Evolutionary conservation across 169 alveolate genomes (phyloP), one percentile per base, ranked within the genome.

Genomic region (Prorocentrum cordatum): DNA sequence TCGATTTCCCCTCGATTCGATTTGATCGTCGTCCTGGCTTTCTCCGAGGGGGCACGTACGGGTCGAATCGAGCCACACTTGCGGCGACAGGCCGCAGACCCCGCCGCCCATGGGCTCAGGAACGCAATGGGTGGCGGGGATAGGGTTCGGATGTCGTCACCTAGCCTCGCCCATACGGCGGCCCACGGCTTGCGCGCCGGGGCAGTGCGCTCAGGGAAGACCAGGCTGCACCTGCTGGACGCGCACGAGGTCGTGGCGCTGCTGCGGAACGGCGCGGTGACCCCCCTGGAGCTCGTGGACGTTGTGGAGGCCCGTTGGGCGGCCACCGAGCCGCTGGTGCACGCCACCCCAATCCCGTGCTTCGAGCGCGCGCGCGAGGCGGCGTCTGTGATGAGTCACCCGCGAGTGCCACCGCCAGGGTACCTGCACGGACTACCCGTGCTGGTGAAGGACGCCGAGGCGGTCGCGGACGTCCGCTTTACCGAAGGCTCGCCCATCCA

Each of bases 271-370:
- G 42, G 42, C 59, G 27, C n/a, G 1, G 88, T 59, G 42, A 33
- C 88, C 9, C 88, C 88, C 3, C 33, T 59, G 88, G 47, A 77
- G 29, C 54, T 77, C 18, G 59, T 77, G 27, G 88, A 77, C 18
- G 75, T 77, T 10, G 64, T 59, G 47, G 75, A 77, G 24, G 9
- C 26, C 31, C 61, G 88, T 10, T 26, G 27, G 18, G 27, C 72
- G 2, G 64, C 70, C 24, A 77, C 88, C 5, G 88, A 77, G 0
- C 18, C 42, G 1, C 9, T 36, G 26, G 75, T 77, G 42, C 62
- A 58, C 36, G 71, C 88, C 22, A 59, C 75, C 12, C 88, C 88
- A 59, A 77, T 77, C 62, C 33, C 88, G 64, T 77, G 88, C 45
- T 77, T 77, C 24, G 75, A 77, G 2, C 88, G 88, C 4, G 88